Conservation (phyloP, 768 basidiomycete genomes). For the Tulasnella sp. region DNA sequence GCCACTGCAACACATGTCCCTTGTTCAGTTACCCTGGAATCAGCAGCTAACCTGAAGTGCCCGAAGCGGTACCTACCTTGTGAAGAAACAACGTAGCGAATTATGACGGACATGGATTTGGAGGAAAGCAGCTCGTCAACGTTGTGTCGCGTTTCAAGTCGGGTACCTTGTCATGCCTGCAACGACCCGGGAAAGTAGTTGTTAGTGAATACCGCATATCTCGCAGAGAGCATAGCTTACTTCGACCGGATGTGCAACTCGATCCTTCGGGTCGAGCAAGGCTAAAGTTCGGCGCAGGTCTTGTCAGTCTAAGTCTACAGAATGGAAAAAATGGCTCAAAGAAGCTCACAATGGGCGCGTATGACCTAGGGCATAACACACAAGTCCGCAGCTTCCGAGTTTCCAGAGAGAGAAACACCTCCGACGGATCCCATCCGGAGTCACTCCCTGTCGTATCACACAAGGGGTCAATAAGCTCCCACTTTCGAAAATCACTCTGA, state of each 20-base stretch:
- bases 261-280: neutral
- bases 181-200: too few relatives aligned
- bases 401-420: too few relatives aligned
- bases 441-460: neutral
- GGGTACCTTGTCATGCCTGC: neutral
- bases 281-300: neutral
- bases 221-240: too few relatives aligned
- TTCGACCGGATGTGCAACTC: neutral
- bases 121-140: too few relatives aligned
- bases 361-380: neutral
- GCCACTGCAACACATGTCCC: too few relatives aligned
- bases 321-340: neutral
- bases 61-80: too few relatives aligned
- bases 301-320: neutral
- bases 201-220: too few relatives aligned
- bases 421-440: too few relatives aligned
- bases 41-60: too few relatives aligned
- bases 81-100: too few relatives aligned
- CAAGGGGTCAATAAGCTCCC: neutral
- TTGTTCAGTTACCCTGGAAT: too few relatives aligned
- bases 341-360: neutral
- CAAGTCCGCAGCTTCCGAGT: too few relatives aligned
- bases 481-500: neutral
- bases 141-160: neutral
- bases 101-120: neutral